A percentile compares a stretch with the other conserved stretches of the same genome.
phyloP scores from a whole-genome alignment of 805 yeast genomes.

The Barnettozyma vustinii region DNA sequence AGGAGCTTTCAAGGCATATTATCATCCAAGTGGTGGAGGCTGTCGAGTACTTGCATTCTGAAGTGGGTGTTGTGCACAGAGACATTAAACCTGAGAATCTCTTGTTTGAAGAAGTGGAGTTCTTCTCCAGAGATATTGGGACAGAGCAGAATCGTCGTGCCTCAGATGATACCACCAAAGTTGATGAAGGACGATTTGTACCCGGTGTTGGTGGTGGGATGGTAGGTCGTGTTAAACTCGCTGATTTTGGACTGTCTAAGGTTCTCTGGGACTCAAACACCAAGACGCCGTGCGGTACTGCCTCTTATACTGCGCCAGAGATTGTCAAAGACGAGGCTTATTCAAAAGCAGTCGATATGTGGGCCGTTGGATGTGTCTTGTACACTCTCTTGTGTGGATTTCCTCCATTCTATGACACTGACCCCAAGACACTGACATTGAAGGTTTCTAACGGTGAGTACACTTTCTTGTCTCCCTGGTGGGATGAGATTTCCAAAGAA shows the following conservation, averaged over 20 bases:
- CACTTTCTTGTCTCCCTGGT: constrained; percentile 76
- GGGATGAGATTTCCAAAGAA: constrained; percentile 82
- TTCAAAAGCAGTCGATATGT: constrained; percentile 94
- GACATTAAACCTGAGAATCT: constrained; percentile 81
- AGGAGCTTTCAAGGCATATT: constrained; percentile 58
- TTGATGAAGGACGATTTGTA: constrained; percentile 81
- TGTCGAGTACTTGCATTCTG: constrained; percentile 62
- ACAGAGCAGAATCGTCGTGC: constrained; percentile 36
- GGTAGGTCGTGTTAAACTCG: constrained; percentile 82
- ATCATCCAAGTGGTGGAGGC: constrained; percentile 61
- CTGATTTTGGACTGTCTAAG: constrained; percentile 94
- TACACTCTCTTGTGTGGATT: constrained; percentile 94
- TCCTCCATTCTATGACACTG: constrained; percentile 86
- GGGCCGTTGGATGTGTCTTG: constrained; percentile 97
- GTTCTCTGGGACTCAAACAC: constrained; percentile 75
- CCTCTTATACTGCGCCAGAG: constrained; percentile 98
- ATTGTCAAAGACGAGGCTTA: constrained; percentile 91
- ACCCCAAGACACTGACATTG: constrained; percentile 68
- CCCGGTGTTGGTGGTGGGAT: constrained; percentile 90
- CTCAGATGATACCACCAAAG: constrained; percentile 66
- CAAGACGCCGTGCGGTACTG: constrained; percentile 98
- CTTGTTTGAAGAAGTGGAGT: constrained; percentile 55
- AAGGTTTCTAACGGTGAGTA: constrained; percentile 71
- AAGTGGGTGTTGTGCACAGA: constrained; percentile 74
- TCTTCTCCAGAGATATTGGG: constrained; percentile 33